A percentile compares a stretch with the other conserved stretches of the same genome.
Evolutionary conservation across 2,329 filamentous ascomycete species (phyloP).

Genomic region (Trichoderma gracile): DNA sequence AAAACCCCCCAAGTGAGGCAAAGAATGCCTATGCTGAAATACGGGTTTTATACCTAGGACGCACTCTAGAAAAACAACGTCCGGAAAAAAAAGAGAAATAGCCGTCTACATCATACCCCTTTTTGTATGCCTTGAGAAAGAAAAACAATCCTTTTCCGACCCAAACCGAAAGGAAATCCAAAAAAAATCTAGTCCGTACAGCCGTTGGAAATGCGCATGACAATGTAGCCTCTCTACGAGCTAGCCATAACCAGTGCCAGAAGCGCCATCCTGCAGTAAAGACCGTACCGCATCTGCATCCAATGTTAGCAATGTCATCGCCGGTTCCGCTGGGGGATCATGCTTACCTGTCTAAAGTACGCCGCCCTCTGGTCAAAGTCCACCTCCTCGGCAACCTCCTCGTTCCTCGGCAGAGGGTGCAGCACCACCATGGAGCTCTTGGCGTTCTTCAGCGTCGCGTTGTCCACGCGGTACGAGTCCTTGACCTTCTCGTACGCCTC

Average conservation of each 20-base stretch:
- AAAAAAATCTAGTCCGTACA: conserved; percentile 21
- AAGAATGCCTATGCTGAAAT: conserved; percentile 18
- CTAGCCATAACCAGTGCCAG: conserved; percentile 81
- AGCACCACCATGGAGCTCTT: conserved; percentile 93
- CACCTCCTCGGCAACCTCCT: conserved; percentile 91
- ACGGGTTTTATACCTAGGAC: conserved; percentile 26
- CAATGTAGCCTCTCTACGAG: conserved; percentile 31
- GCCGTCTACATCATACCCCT: conserved; percentile 8
- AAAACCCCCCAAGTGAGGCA: conserved; percentile 14
- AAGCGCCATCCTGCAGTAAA: conserved; percentile 97
- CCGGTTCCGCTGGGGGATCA: background rate
- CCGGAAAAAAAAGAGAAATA: conserved; percentile 15
- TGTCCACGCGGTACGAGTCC: conserved; percentile 86
- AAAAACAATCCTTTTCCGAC: background rate
- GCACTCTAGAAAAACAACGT: conserved; percentile 19
- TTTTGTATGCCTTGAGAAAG: conserved; percentile 3
- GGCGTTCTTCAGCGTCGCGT: conserved; percentile 82
- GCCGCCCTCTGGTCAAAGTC: conserved; percentile 96
- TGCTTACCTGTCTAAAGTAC: conserved; percentile 96
- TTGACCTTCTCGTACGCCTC: conserved; percentile 84
- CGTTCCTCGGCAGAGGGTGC: conserved; percentile 92
- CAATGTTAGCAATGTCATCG: conserved; percentile 43
- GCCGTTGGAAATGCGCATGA: conserved; percentile 18
- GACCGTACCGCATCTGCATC: conserved; percentile 87
- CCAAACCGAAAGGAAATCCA: conserved; percentile 19